Evolutionary conservation across 2,329 filamentous ascomycete species (phyloP), one percentile per base, ranked within the genome.

Genomic region (Parasarocladium wereldwijsianum): DNA sequence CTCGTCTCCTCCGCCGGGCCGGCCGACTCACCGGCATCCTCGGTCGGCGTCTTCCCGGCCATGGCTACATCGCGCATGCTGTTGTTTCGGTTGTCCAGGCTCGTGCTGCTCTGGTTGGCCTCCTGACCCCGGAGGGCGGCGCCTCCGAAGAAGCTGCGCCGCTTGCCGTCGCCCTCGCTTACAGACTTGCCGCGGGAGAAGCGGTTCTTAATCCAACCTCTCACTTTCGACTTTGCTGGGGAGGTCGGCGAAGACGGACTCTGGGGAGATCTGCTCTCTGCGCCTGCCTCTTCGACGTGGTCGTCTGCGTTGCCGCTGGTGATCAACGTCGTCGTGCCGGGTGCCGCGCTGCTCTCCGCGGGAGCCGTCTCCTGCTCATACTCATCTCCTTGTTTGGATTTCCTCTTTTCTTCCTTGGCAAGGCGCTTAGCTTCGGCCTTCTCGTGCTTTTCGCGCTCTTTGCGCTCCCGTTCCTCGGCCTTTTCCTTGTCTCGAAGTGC

Each of bases 181-280:
- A 55, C 32, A 3, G 57, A 55, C 33, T 58, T 61, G 7, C 56
- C 48, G 5, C 54, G 51, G 0, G 56, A 58, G 36, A 72, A 64
- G 5, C 59, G 63, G 15, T 60, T 63, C 44, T 64, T 70, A 32
- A 73, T 53, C 68, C 68, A 72, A 22, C 55, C 58, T 39, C 60
- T 69, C 24, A 68, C 58, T 35, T 57, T 60, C 29, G 51, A 49
- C 4, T 46, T 52, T 8, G 17, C 8, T 11, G 52, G 50, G 5
- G 51, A 55, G 5, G 43, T 42, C 4, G 43, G 34, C 18, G 43
- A 36, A 17, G 16, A 26, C 9, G 26, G 27, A 17, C 22, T 26
- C 20, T 24, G 19, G 5, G 22, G n/a, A 10, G 21, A 19, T 6
- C 19, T 23, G n/a, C 24, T 6, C 5, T 19, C 12, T 9, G 18